These are phyloP conservation scores for Plasmodium vivax DNA, from an alignment of 169 alveolate genomes.

Conservation along the genomic window DNA sequence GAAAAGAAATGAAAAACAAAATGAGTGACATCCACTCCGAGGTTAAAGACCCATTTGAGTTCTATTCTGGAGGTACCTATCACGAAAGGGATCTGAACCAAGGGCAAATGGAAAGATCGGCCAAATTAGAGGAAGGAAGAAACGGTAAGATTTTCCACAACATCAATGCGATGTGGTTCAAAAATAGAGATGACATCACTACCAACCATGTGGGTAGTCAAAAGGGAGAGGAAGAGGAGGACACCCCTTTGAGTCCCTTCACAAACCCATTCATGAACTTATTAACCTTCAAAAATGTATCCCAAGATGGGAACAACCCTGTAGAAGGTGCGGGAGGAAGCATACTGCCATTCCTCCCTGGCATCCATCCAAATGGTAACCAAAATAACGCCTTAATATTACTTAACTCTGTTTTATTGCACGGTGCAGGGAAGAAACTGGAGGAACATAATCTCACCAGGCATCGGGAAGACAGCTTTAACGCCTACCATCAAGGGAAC, in stretches of 20 bases:
- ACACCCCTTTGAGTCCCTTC: neutral
- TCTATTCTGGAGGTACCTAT: neutral
- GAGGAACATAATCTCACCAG: neutral
- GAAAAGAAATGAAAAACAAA: neutral
- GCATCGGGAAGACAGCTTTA: neutral
- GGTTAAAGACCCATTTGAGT: conserved; percentile 51
- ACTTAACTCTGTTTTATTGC: neutral
- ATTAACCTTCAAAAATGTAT: neutral
- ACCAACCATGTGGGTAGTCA: neutral
- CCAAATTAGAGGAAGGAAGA: neutral
- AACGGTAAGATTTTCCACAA: neutral
- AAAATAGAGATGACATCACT: neutral
- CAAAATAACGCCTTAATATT: neutral
- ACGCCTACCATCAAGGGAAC: neutral
- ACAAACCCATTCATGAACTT: conserved; percentile 5
- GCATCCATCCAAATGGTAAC: neutral
- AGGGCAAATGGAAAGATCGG: neutral
- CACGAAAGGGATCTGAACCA: neutral
- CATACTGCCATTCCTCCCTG: neutral
- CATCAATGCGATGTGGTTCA: neutral
- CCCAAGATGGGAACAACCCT: neutral
- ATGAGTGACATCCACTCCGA: neutral
- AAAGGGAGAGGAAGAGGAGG: neutral
- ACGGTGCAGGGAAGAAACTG: neutral
- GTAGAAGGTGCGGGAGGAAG: neutral